Evolutionary conservation across 2,329 filamentous ascomycete species (phyloP), one percentile per base, ranked within the genome.

Genomic region (Cercospora nicotianae): DNA sequence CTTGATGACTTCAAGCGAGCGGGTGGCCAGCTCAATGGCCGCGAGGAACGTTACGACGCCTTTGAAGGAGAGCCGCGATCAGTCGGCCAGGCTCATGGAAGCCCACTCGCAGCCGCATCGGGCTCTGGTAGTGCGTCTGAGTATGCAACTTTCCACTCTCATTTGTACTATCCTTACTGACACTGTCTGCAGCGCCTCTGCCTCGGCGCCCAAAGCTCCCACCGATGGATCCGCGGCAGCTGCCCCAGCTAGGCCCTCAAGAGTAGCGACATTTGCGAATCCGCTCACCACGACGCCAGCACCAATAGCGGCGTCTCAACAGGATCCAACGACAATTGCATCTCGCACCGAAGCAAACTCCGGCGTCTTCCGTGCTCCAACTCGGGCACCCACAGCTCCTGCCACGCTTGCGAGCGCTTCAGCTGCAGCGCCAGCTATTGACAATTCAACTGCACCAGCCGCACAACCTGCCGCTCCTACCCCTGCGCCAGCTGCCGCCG

Each of bases 1-100:
- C 82, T 92, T 75, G 81, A 83, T 0, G 89, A 92, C 72, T 92
- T 90, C 76, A 83, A 83, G 78, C 75, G 79, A 67, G 77, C 84
- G 63, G 86, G 87, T 12, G 86, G 87, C 51, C 77, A 79, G 2
- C 77, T 90, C 1, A 77, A 78, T 16, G 86, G 87, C 3, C 81
- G 84, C 26, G 83, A 86, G 55, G 83, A 86, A 74, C 83, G 84
- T 20, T 83, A 86, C 60, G 85, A 87, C 62, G 85, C 85, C 53
- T 90, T 88, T 67, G 83, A 85, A 53, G 89, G 89, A 16, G 88
- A 89, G 69, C 88, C 88, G 3, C 83, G 84, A 72, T 70, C 70
- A 28, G 64, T 74, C 60, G 70, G 72, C 39, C 68, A 68, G 33
- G 36, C 68, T 7, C 63, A 71, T 42, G 70, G 69, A 18, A 63